Percentiles rank a stretch among this genome's conserved stretches.
Conservation (phyloP, 176 grass and related monocot species). For the Oryza glaberrima region DNA sequence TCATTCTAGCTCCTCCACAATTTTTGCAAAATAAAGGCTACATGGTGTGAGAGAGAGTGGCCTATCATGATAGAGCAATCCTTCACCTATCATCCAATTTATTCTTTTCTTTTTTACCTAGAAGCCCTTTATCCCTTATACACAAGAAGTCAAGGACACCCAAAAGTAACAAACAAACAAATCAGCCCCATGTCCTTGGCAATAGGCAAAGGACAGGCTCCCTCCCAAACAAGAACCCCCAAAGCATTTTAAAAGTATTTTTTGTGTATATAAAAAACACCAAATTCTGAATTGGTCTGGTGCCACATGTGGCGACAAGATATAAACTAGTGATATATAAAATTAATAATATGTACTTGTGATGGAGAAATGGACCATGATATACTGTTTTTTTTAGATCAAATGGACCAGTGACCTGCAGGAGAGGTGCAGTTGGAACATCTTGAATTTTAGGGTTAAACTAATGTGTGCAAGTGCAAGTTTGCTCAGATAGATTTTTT, state of each 20-base stretch:
- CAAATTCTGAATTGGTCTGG: background rate
- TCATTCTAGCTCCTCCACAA: background rate
- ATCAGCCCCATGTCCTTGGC: conserved; percentile 8
- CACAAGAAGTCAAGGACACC: background rate
- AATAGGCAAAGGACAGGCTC: conserved; percentile 11
- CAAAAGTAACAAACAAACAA: conserved; percentile 38
- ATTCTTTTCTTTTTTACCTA: background rate
- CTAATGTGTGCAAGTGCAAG: conserved; percentile 31
- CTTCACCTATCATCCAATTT: conserved; percentile 38
- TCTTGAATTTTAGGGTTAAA: conserved; percentile 18
- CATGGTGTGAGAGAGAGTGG: background rate
- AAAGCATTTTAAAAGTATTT: background rate
- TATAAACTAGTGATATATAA: conserved; percentile 8
- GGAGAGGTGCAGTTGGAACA: conserved; percentile 20
- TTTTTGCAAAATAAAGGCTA: conserved; percentile 32
- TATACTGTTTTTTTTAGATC: background rate
- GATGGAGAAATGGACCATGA: conserved; percentile 42
- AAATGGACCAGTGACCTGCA: conserved; percentile 23
- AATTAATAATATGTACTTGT: conserved; percentile 36
- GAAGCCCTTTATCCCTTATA: conserved; percentile 12
- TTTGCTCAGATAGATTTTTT: conserved; percentile 4
- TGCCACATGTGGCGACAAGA: conserved; percentile 16
- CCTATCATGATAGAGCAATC: conserved; percentile 40
- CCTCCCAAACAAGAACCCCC: conserved; percentile 22
- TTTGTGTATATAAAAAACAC: background rate